A percentile compares a stretch with the other conserved stretches of the same genome.
Conservation (phyloP, 208 protist species). For the Paratrypanosoma confusum region DNA sequence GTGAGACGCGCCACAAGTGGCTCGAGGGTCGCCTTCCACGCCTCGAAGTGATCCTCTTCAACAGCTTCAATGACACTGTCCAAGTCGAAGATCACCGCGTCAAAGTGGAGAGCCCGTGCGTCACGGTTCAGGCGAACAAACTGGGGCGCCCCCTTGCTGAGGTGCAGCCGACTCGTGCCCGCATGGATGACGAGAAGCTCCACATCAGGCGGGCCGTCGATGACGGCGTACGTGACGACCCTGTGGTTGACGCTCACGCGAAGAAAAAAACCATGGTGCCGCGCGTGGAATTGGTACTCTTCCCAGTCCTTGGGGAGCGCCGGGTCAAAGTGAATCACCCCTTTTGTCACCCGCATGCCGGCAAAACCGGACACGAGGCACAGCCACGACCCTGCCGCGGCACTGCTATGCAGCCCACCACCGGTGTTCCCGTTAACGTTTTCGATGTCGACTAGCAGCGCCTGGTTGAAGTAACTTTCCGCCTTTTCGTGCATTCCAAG, state of each 20-base stretch:
- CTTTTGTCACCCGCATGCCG: slow-evolving; percentile 63
- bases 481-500: slow-evolving; percentile 53
- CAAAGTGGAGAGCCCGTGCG: slow-evolving; percentile 75
- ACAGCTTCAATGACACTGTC: slow-evolving; percentile 72
- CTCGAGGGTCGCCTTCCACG: slow-evolving; percentile 78
- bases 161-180: slow-evolving; percentile 42
- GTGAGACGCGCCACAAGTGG: slow-evolving; percentile 39
- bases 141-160: slow-evolving; percentile 34
- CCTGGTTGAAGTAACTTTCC: slow-evolving; percentile 30
- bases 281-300: slow-evolving; percentile 59
- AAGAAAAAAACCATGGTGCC: slow-evolving; percentile 70
- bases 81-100: slow-evolving; percentile 83
- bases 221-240: slow-evolving; percentile 63
- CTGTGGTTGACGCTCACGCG: slow-evolving; percentile 44
- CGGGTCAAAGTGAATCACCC: slow-evolving; percentile 77
- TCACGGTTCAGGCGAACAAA: slow-evolving; percentile 64
- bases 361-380: slow-evolving; percentile 66
- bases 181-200: slow-evolving; percentile 65
- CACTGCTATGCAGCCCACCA: slow-evolving; percentile 61
- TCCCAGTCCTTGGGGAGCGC: slow-evolving; percentile 57
- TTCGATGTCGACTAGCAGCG: slow-evolving; percentile 62
- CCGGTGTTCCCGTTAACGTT: slow-evolving; percentile 63
- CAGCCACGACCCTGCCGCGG: slow-evolving; percentile 74
- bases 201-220: slow-evolving; percentile 25
- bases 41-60: slow-evolving; percentile 71